Conservation (phyloP, 768 basidiomycete genomes). For the Lactarius quietus region DNA sequence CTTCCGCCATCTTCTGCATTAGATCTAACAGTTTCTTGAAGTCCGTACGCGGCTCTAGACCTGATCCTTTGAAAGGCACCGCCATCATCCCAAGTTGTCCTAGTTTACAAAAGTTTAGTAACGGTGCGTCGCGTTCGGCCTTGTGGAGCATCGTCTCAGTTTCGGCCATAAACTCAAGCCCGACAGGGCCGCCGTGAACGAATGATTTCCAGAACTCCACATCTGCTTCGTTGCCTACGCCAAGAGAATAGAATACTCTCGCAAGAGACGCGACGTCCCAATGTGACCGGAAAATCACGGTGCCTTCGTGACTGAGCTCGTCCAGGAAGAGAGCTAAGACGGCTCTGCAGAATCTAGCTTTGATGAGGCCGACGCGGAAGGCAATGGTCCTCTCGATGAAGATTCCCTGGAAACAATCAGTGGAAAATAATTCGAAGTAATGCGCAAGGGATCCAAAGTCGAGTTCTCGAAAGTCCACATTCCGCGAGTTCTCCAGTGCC, state of each 20-base stretch:
- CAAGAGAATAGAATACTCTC: too few relatives aligned
- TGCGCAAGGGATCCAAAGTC: too few relatives aligned
- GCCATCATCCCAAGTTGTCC: background rate
- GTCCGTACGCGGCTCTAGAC: background rate
- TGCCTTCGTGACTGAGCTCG: too few relatives aligned
- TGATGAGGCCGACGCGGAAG: too few relatives aligned
- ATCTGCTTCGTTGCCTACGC: background rate
- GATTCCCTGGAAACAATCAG: too few relatives aligned
- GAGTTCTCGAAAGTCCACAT: constrained; percentile 7
- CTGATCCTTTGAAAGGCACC: background rate
- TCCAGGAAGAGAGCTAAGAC: too few relatives aligned
- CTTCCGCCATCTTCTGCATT: background rate
- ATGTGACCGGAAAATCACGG: too few relatives aligned
- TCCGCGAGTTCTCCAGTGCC: background rate
- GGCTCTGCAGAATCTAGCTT: too few relatives aligned
- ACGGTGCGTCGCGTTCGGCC: background rate
- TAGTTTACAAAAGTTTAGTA: constrained; percentile 13
- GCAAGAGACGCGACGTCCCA: too few relatives aligned
- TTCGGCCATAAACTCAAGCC: background rate
- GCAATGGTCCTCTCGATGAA: too few relatives aligned
- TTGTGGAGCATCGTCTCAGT: background rate
- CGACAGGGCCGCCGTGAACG: background rate
- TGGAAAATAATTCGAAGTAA: too few relatives aligned
- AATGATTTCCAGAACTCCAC: constrained; percentile 1
- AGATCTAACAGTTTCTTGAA: background rate